Conservation (phyloP, 495 filamentous ascomycete species). For the Bombardia bombarda region DNA sequence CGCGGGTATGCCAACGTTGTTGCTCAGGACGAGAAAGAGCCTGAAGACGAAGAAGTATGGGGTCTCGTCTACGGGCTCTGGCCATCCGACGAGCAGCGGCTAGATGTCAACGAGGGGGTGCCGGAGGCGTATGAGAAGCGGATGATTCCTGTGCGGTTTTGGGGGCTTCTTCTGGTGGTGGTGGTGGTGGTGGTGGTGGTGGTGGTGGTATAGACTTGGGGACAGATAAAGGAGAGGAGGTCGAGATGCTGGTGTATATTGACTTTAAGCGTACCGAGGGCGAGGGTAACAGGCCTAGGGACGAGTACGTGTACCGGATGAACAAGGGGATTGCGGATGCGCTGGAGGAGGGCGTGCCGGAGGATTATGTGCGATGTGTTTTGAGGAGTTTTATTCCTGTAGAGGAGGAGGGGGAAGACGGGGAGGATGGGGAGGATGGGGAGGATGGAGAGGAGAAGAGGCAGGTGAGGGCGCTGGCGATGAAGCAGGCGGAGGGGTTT, state of each 20-base stretch:
- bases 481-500: conserved; percentile 7
- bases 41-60: conserved; percentile 24
- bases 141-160: conserved; percentile 16
- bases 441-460: neutral
- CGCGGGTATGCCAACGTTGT: conserved; percentile 36
- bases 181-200: neutral
- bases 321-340: conserved; percentile 31
- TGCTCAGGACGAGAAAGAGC: neutral
- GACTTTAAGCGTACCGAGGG: conserved; percentile 17
- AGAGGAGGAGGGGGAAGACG: conserved; percentile 2
- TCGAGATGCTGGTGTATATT: conserved; percentile 30
- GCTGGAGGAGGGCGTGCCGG: conserved; percentile 20
- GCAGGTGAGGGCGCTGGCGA: conserved; percentile 2
- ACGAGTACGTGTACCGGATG: conserved; percentile 33
- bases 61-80: conserved; percentile 31
- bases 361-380: conserved; percentile 20
- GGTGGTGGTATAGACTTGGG: neutral
- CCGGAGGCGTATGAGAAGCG: conserved; percentile 27
- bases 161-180: neutral
- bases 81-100: conserved; percentile 18
- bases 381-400: conserved; percentile 17
- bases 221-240: conserved; percentile 1
- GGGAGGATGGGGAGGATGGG: conserved; percentile 1
- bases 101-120: conserved; percentile 31
- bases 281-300: conserved; percentile 9